phyloP scores from a whole-genome alignment of 2,329 filamentous ascomycete genomes.

The Pestalotiopsis sp. region DNA sequence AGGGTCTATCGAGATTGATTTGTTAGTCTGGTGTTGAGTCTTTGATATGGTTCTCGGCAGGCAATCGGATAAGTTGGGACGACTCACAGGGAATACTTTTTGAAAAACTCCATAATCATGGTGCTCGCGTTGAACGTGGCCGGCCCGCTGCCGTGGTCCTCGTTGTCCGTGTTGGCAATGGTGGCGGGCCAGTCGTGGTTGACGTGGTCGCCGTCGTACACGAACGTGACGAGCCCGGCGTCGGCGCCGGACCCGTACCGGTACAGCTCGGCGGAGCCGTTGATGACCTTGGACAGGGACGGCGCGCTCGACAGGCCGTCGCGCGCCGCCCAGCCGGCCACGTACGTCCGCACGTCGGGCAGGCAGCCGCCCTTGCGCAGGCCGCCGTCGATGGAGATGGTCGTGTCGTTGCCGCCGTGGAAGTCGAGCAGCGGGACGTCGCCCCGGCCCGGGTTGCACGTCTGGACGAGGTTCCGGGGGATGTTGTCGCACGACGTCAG shows the following conservation, averaged over 20 bases:
- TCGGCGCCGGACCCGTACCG: conserved; percentile 17
- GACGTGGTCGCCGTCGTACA: conserved; percentile 29
- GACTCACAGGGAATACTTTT: conserved; percentile 15
- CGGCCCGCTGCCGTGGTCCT: conserved; percentile 14
- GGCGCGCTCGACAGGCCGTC: conserved; percentile 23
- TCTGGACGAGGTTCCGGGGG: conserved; percentile 35
- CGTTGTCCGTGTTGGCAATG: conserved; percentile 24
- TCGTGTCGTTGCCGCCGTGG: conserved; percentile 50
- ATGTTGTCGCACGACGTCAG: conserved; percentile 22
- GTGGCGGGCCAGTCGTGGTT: conserved; percentile 30
- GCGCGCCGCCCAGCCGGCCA: conserved; percentile 38
- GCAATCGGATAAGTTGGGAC: not conserved
- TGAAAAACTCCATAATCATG: conserved; percentile 29
- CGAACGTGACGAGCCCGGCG: conserved; percentile 22
- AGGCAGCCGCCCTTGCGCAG: conserved; percentile 43
- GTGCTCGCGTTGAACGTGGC: conserved; percentile 29
- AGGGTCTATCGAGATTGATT: not conserved
- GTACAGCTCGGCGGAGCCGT: conserved; percentile 16
- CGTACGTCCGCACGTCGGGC: conserved; percentile 44
- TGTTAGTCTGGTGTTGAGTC: not conserved
- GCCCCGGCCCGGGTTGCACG: conserved; percentile 37
- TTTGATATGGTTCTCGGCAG: not conserved
- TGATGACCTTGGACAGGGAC: conserved; percentile 16
- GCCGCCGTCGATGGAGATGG: conserved; percentile 47
- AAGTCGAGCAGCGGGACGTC: conserved; percentile 50